A percentile compares a stretch with the other conserved stretches of the same genome.
phyloP scores from a whole-genome alignment of 345 rosid species.

The Alliaria petiolata region DNA sequence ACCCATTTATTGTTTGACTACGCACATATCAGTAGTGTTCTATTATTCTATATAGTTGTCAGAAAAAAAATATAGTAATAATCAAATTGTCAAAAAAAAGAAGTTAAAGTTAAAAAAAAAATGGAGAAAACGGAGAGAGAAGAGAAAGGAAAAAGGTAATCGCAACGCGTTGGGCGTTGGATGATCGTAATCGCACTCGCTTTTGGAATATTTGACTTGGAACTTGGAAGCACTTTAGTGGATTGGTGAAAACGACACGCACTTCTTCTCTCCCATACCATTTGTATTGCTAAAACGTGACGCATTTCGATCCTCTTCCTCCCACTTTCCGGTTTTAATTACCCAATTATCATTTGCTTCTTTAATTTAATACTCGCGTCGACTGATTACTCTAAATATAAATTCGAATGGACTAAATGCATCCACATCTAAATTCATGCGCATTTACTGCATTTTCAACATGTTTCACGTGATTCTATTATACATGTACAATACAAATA shows the following conservation, averaged over 20 bases:
- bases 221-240: slow-evolving; percentile 19
- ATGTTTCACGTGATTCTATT: slow-evolving; percentile 23
- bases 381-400: not conserved
- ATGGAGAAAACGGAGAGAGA: not conserved
- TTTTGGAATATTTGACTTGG: slow-evolving; percentile 28
- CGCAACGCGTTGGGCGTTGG: slow-evolving; percentile 21
- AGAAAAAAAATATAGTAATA: too few species aligned
- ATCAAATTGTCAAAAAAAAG: not conserved
- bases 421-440: not conserved
- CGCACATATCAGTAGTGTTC: not conserved
- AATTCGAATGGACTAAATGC: slow-evolving; percentile 15
- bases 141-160: not conserved
- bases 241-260: slow-evolving; percentile 27
- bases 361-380: not conserved
- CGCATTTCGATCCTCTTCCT: slow-evolving; percentile 17
- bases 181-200: slow-evolving; percentile 18
- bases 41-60: too few species aligned
- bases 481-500: too few species aligned
- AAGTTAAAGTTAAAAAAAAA: not conserved
- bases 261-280: slow-evolving; percentile 26
- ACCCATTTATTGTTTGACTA: not conserved
- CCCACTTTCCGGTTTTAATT: slow-evolving; percentile 5
- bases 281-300: slow-evolving; percentile 21
- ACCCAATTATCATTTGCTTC: too few species aligned
- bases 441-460: slow-evolving; percentile 1